Evolutionary conservation across 73 alveolate species (phyloP).

Genomic region (Tetrahymena thermophila): DNA sequence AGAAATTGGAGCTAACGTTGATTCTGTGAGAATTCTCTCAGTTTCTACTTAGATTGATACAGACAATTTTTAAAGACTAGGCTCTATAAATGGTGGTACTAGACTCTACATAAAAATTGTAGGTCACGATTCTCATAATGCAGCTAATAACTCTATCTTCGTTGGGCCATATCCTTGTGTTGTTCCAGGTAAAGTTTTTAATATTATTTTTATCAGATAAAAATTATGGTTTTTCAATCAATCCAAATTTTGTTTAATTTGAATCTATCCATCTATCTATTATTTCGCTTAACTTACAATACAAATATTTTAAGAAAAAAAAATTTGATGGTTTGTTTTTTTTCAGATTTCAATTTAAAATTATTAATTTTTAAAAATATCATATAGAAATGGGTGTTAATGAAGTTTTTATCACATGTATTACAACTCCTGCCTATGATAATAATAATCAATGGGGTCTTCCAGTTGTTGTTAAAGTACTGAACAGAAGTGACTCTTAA

Average conservation of each 20-base stretch:
- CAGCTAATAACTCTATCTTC: constrained; percentile 24
- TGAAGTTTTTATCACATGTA: constrained; percentile 29
- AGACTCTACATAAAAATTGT: background rate
- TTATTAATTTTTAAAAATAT: background rate
- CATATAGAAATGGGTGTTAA: constrained; percentile 16
- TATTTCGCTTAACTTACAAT: background rate
- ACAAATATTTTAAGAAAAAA: no score
- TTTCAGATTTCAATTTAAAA: background rate
- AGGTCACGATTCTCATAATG: constrained; percentile 16
- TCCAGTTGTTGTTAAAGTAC: constrained; percentile 9
- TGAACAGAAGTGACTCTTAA: constrained; percentile 3
- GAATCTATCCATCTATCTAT: no score
- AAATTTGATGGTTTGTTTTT: no score
- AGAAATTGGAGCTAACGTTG: background rate
- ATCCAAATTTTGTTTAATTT: no score
- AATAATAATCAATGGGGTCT: constrained; percentile 9
- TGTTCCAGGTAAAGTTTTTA: constrained; percentile 11
- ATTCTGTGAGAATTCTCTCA: background rate
- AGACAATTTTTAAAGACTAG: background rate
- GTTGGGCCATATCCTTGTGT: constrained; percentile 40
- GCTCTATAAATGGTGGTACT: background rate
- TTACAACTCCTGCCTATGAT: constrained; percentile 28
- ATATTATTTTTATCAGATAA: no score
- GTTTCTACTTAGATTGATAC: background rate
- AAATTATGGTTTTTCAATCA: no score